A percentile compares a stretch with the other conserved stretches of the same genome.
phyloP scores from a whole-genome alignment of 306 rosid genomes.

The Ziziphus jujuba region DNA sequence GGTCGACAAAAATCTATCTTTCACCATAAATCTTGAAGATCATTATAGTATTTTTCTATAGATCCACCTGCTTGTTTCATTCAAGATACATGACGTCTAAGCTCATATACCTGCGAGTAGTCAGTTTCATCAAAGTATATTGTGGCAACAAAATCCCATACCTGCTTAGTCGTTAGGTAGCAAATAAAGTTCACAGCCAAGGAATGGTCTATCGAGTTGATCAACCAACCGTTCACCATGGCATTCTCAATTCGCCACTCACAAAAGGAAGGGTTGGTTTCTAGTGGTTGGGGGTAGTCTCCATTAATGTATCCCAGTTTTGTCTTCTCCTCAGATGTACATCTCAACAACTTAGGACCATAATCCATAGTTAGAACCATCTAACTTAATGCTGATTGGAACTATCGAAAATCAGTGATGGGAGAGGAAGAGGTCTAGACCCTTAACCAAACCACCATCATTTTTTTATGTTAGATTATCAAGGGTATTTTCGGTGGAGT shows the following conservation, averaged over 20 bases:
- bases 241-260: too few species aligned
- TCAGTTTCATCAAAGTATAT: constrained; percentile 7
- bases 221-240: too few species aligned
- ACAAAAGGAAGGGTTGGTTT: too few species aligned
- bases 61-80: background rate
- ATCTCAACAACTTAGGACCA: constrained; percentile 25
- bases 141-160: constrained; percentile 3
- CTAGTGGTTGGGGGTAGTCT: background rate
- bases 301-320: constrained; percentile 19
- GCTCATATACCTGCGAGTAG: constrained; percentile 4
- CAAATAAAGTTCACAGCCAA: constrained; percentile 17
- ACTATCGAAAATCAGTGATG: too few species aligned
- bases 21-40: background rate
- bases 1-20: constrained; percentile 10
- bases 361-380: constrained; percentile 15
- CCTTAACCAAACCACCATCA: too few species aligned
- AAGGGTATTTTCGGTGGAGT: too few species aligned
- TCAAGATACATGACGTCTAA: background rate
- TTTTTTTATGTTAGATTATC: too few species aligned
- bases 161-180: background rate
- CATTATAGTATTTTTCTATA: background rate
- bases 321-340: constrained; percentile 12
- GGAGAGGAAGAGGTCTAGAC: too few species aligned
- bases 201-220: too few species aligned
- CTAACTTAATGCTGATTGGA: constrained; percentile 1